Evolutionary conservation across 176 grass and related monocot genomes (phyloP).

Genomic region (Pontederia paniculata): DNA sequence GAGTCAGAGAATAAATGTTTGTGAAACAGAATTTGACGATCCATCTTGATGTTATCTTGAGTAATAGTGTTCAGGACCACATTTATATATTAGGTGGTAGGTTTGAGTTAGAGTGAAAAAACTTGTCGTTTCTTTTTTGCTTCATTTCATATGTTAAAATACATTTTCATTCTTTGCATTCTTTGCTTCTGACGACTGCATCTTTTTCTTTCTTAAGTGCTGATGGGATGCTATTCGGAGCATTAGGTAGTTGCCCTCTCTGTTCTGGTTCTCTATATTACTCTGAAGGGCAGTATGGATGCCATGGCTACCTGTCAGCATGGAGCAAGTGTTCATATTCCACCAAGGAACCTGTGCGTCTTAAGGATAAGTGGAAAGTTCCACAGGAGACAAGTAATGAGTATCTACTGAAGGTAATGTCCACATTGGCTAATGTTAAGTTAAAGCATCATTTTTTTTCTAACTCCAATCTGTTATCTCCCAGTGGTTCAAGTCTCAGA

Average conservation of each 20-base stretch:
- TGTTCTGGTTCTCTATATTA: constrained; percentile 57
- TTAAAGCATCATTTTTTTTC: constrained; percentile 10
- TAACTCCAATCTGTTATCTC: background rate
- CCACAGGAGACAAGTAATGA: constrained; percentile 45
- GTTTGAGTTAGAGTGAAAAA: background rate
- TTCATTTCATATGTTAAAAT: background rate
- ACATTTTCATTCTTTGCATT: background rate
- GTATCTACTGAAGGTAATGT: constrained; percentile 67
- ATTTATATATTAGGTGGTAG: too few relatives aligned
- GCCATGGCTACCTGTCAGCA: constrained; percentile 76
- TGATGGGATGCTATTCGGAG: constrained; percentile 94
- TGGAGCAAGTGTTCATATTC: constrained; percentile 88
- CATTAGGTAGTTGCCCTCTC: constrained; percentile 68
- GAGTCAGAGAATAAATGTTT: too few relatives aligned
- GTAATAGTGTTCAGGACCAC: too few relatives aligned
- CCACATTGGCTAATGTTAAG: background rate
- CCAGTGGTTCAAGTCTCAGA: constrained; percentile 96
- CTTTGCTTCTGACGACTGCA: background rate
- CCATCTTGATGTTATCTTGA: too few relatives aligned
- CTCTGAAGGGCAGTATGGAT: constrained; percentile 57
- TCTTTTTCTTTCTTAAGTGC: constrained; percentile 32
- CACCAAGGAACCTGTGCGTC: constrained; percentile 54
- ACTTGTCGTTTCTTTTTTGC: background rate
- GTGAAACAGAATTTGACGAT: too few relatives aligned
- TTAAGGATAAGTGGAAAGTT: constrained; percentile 75